Evolutionary conservation across 805 yeast species (phyloP).

Genomic region (Myxozyma sirexii): DNA sequence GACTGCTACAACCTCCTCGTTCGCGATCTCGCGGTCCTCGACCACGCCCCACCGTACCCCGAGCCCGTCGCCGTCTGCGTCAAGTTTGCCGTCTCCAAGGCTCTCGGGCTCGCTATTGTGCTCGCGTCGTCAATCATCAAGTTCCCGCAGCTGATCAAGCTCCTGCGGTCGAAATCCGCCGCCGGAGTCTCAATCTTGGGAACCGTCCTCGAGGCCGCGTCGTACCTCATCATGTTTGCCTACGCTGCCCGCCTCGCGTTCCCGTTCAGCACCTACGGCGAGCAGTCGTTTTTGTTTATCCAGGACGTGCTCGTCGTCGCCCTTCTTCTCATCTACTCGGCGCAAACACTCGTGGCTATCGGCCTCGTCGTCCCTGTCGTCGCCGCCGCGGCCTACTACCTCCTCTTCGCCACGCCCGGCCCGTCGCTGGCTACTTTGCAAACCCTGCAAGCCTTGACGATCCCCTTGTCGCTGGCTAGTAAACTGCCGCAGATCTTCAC

Average conservation of each 20-base stretch:
- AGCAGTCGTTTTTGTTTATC: slow-evolving; percentile 43
- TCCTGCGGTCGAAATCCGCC: slow-evolving; percentile 42
- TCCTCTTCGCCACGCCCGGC: slow-evolving; percentile 37
- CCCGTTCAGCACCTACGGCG: slow-evolving; percentile 48
- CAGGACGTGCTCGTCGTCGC: slow-evolving; percentile 44
- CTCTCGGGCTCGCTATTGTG: slow-evolving; percentile 46
- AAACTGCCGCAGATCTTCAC: slow-evolving; percentile 50
- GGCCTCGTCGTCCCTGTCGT: slow-evolving; percentile 22
- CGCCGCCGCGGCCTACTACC: slow-evolving; percentile 19
- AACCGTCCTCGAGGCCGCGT: slow-evolving; percentile 43
- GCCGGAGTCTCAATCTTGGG: slow-evolving; percentile 45
- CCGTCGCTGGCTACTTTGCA: slow-evolving; percentile 23
- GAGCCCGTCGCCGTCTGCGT: slow-evolving; percentile 34
- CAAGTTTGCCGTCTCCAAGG: slow-evolving; percentile 41
- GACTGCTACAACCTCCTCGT: slow-evolving; percentile 36
- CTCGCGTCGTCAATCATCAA: slow-evolving; percentile 46
- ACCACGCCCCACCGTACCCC: slow-evolving; percentile 26
- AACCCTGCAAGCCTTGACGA: slow-evolving; percentile 42
- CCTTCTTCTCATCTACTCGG: slow-evolving; percentile 40
- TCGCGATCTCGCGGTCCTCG: slow-evolving; percentile 36
- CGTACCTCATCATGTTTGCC: slow-evolving; percentile 43
- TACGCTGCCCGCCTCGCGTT: slow-evolving; percentile 45
- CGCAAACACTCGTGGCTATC: slow-evolving; percentile 33
- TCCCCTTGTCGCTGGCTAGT: slow-evolving; percentile 45
- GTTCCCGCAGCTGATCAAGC: slow-evolving; percentile 48